Percentiles rank a stretch among this genome's conserved stretches.
These are phyloP conservation scores for Penicillium fimorum DNA, from an alignment of 495 filamentous ascomycete genomes.

Conservation along the genomic window DNA sequence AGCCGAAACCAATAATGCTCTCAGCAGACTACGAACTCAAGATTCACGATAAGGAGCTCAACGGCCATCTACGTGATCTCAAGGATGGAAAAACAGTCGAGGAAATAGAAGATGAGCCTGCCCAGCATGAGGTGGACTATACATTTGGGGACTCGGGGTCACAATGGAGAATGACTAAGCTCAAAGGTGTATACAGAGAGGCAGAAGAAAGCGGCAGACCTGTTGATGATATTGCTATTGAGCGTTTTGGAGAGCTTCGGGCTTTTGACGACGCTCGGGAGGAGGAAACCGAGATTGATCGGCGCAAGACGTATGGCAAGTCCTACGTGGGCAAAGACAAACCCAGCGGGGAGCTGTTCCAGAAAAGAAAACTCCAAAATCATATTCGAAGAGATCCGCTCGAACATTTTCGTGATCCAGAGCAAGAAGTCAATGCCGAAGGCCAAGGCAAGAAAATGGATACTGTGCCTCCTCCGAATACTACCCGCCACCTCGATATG, in stretches of 20 bases:
- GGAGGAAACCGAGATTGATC: constrained; percentile 88
- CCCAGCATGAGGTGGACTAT: constrained; percentile 70
- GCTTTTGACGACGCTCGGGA: constrained; percentile 93
- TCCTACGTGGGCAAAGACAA: constrained; percentile 86
- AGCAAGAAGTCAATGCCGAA: constrained; percentile 45
- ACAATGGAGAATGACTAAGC: constrained; percentile 92
- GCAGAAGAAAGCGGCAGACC: constrained; percentile 68
- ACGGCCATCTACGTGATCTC: constrained; percentile 65
- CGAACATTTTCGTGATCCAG: constrained; percentile 34
- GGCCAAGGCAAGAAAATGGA: constrained; percentile 45
- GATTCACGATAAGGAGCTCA: constrained; percentile 80
- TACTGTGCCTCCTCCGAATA: constrained; percentile 36
- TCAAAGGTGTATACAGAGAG: constrained; percentile 79
- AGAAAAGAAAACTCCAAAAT: constrained; percentile 63
- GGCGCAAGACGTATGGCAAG: constrained; percentile 78
- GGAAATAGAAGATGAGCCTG: constrained; percentile 49
- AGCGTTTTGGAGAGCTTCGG: constrained; percentile 76
- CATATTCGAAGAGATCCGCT: constrained; percentile 38
- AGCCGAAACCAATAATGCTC: constrained; percentile 48
- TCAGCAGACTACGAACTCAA: constrained; percentile 70
- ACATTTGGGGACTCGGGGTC: constrained; percentile 88
- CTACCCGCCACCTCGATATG: constrained; percentile 59
- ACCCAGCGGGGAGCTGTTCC: constrained; percentile 82
- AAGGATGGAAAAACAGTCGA: constrained; percentile 54
- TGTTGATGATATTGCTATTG: constrained; percentile 77